Conservation (phyloP, 257 asterid species). For the Fraxinus excelsior region DNA sequence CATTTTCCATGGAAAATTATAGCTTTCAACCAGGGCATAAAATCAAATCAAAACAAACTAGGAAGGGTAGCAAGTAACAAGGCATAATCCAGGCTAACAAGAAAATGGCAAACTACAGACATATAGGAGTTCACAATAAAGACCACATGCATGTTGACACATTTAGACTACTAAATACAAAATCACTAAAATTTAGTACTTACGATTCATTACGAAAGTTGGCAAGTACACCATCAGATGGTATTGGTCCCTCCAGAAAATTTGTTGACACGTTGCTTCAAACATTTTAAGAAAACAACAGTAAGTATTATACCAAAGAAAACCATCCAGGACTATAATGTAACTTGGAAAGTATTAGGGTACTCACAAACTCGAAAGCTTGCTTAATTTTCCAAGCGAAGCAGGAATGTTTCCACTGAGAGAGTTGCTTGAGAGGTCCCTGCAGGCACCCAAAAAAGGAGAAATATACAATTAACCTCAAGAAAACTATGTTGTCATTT, state of each 20-base stretch:
- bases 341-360: conserved; percentile 21
- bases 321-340: conserved; percentile 20
- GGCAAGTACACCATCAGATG: conserved; percentile 79
- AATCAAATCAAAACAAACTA: conserved; percentile 6
- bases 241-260: conserved; percentile 85
- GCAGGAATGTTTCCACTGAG: conserved; percentile 90
- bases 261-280: conserved; percentile 93
- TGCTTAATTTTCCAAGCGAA: conserved; percentile 82
- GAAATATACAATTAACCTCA: conserved; percentile 22
- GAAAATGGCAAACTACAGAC: not conserved
- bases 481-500: conserved; percentile 15
- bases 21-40: no score
- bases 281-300: conserved; percentile 32
- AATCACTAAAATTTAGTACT: conserved; percentile 34
- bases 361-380: conserved; percentile 78
- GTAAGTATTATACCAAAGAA: conserved; percentile 27
- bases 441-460: conserved; percentile 34
- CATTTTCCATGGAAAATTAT: no score
- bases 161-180: not conserved
- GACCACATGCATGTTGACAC: conserved; percentile 7
- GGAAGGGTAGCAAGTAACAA: conserved; percentile 8
- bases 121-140: not conserved
- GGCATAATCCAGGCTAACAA: not conserved
- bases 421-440: conserved; percentile 98
- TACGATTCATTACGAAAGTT: conserved; percentile 77